Base-by-base conservation (phyloP, 139 green algal genomes). In the Chlorella sp. region DNA sequence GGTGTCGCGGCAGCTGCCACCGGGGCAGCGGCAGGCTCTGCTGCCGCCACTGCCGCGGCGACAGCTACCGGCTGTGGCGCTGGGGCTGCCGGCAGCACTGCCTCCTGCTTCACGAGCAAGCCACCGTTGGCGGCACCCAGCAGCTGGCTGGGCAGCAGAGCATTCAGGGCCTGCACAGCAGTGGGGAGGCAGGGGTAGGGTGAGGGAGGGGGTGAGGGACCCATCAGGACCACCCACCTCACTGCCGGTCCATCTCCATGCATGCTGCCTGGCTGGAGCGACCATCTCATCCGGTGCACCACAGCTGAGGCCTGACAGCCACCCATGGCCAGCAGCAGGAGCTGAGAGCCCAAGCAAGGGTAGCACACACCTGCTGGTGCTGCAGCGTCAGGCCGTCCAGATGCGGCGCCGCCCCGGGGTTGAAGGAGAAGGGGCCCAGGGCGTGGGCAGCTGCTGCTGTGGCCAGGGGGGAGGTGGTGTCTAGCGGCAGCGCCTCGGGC, bases 321-420 rank as follows among this genome's bases (percentile, higher is more conserved):
- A 60, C 2, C 2, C 9, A 60, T 3, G 18, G 51, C 51, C 51
- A 60, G 51, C 51, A 60, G 15, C 51, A 60, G 11, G 12, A 20
- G 11, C 51, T 60, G 44, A 6, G 9, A 6, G 9, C 44, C 51
- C 51, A 3, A 23, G 12, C 51, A 60, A 60, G 3, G 44, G 7
- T 9, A 26, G 78, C 28, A 15, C 41, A 15, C 60, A 60, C 41
- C 78, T 84, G 63, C 78, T 84, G 78, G 62, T 81, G 75, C 75
- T 82, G 47, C 56, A 32, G 13, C 0, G 55, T 81, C 4, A 81
- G 55, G 30, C 74, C 55, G 13, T 68, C 51, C 32, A 81, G 74
- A 5, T 25, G 73, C 7, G 11, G 30, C 30, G 51, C 21, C n/a
- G 38, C 38, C 15, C 23, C 18, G 36, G 69, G 38, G 51, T 20